Percentiles rank a stretch among this genome's conserved stretches.
These are phyloP conservation scores for Rubroshorea leprosula DNA, from an alignment of 345 rosid species.

Conservation along the genomic window DNA sequence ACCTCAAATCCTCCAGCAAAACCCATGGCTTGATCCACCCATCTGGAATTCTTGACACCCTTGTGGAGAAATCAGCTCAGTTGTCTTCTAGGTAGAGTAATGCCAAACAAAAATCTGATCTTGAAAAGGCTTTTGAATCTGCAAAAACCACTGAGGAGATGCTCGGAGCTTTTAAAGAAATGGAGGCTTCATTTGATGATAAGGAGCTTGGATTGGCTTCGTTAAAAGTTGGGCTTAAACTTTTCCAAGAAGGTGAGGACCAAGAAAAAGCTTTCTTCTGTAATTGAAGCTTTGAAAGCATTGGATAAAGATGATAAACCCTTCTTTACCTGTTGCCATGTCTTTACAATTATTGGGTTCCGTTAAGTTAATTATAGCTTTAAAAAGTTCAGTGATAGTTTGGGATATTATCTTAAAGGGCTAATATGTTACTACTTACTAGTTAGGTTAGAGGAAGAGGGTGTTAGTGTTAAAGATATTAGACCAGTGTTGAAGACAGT, in stretches of 20 bases:
- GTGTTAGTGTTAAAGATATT: constrained; percentile 41
- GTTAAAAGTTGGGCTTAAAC: constrained; percentile 74
- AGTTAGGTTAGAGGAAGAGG: constrained; percentile 51
- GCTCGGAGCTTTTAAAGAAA: constrained; percentile 57
- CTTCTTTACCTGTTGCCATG: constrained; percentile 63
- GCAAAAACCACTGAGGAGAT: constrained; percentile 68
- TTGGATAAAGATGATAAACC: constrained; percentile 45
- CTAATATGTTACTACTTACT: constrained; percentile 58
- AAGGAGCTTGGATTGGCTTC: constrained; percentile 72
- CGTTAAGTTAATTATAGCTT: constrained; percentile 52
- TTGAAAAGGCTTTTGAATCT: constrained; percentile 85
- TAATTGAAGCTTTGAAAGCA: constrained; percentile 56
- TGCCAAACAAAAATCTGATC: constrained; percentile 49
- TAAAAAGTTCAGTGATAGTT: constrained; percentile 70
- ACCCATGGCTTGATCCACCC: constrained; percentile 30
- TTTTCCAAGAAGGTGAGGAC: constrained; percentile 81
- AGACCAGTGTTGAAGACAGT: constrained; percentile 72
- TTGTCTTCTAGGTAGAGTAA: constrained; percentile 49
- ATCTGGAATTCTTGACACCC: constrained; percentile 47
- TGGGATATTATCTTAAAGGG: constrained; percentile 78
- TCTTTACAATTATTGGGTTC: constrained; percentile 75
- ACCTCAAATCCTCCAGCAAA: constrained; percentile 32
- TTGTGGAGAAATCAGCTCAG: constrained; percentile 41
- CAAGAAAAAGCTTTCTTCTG: constrained; percentile 62
- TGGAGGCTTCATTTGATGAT: constrained; percentile 70